Percentiles rank a stretch among this genome's conserved stretches.
Evolutionary conservation across 208 protist genomes (phyloP).

Genomic region (Kentomonas sorsogonicus): DNA sequence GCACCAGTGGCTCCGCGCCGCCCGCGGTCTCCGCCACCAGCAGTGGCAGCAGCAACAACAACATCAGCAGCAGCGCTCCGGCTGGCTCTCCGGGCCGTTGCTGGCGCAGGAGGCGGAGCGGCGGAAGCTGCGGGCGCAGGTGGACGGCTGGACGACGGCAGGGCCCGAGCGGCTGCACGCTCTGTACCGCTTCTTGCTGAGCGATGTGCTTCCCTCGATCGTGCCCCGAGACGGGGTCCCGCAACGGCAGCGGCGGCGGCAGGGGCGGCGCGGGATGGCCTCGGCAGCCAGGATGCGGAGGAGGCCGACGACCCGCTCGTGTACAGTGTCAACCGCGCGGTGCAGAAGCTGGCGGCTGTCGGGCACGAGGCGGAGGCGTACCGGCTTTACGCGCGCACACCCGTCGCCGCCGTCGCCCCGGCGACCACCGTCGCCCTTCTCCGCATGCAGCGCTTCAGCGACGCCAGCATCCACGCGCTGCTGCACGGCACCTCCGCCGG

Average conservation of each 20-base stretch:
- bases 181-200: conserved; percentile 70
- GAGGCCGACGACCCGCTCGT: conserved; percentile 40
- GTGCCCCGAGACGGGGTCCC: background rate
- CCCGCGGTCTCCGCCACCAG: conserved; percentile 5
- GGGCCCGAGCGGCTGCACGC: conserved; percentile 75
- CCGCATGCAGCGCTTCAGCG: conserved; percentile 53
- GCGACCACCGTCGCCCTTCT: conserved; percentile 56
- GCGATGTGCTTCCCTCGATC: background rate
- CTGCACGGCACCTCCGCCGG: conserved; percentile 8
- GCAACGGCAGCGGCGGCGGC: conserved; percentile 1
- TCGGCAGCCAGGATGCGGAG: conserved; percentile 4
- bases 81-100: conserved; percentile 2
- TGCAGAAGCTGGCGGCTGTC: conserved; percentile 42
- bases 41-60: background rate
- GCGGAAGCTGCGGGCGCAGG: conserved; percentile 57
- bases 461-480: conserved; percentile 48
- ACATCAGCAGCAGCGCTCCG: background rate
- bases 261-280: background rate
- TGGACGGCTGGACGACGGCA: conserved; percentile 74
- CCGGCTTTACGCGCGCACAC: conserved; percentile 61
- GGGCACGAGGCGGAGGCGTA: conserved; percentile 47
- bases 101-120: conserved; percentile 16
- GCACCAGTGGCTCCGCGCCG: conserved; percentile 36
- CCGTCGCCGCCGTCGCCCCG: conserved; percentile 25
- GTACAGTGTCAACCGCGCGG: conserved; percentile 69